phyloP scores from a whole-genome alignment of 2,329 filamentous ascomycete species.

The Penicillium sp. region DNA sequence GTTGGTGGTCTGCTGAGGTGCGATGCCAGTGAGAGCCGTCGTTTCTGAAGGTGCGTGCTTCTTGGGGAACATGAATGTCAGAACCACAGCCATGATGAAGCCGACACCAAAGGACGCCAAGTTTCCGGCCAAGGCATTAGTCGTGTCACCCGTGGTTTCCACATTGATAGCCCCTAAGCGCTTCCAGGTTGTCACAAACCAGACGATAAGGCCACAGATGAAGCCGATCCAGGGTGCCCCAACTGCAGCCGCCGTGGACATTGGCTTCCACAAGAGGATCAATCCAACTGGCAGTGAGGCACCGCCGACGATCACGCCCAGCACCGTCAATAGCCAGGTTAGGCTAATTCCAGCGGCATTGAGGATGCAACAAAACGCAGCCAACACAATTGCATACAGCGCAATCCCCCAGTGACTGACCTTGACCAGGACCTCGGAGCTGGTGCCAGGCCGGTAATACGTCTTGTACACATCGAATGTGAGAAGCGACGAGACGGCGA shows the following conservation, averaged over 20 bases:
- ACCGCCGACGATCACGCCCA: slow-evolving; percentile 41
- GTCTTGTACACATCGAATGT: slow-evolving; percentile 52
- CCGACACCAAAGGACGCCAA: slow-evolving; percentile 36
- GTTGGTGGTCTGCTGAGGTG: not conserved
- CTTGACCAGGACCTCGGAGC: slow-evolving; percentile 46
- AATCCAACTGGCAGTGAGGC: slow-evolving; percentile 37
- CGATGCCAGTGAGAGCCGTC: not conserved
- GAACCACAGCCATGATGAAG: slow-evolving; percentile 30
- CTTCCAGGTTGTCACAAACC: slow-evolving; percentile 37
- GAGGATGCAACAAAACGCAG: slow-evolving; percentile 33
- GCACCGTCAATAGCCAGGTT: slow-evolving; percentile 40
- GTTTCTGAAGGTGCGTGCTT: slow-evolving; percentile 16
- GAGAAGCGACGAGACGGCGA: slow-evolving; percentile 50
- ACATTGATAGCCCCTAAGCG: slow-evolving; percentile 35
- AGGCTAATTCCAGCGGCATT: slow-evolving; percentile 37
- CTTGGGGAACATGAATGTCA: slow-evolving; percentile 34
- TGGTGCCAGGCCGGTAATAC: slow-evolving; percentile 45
- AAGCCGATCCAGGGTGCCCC: slow-evolving; percentile 36
- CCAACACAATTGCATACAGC: slow-evolving; percentile 47
- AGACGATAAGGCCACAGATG: slow-evolving; percentile 32
- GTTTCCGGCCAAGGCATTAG: slow-evolving; percentile 40
- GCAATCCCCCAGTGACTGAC: slow-evolving; percentile 51
- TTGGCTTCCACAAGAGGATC: slow-evolving; percentile 38
- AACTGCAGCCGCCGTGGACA: slow-evolving; percentile 38
- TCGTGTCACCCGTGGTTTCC: slow-evolving; percentile 35